Evolutionary conservation across 495 filamentous ascomycete species (phyloP).

Genomic region (Monascus purpureus): DNA sequence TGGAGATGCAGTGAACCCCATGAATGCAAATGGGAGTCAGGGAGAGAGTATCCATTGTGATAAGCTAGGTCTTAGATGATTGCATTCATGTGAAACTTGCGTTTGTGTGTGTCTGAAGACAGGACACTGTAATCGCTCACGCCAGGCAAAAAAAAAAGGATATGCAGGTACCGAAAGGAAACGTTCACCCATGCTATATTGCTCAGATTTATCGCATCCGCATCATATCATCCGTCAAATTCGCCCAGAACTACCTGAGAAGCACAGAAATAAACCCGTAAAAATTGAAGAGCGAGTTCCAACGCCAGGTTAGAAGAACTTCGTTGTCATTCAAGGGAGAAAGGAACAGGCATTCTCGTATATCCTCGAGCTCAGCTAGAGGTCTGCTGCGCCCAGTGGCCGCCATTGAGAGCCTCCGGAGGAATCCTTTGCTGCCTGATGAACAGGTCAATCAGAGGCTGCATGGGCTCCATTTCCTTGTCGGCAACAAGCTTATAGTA

Average conservation of each 20-base stretch:
- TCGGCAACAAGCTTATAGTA: conserved; percentile 70
- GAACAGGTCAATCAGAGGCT: conserved; percentile 81
- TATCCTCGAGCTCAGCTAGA: conserved; percentile 20
- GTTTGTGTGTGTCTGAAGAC: too few species aligned
- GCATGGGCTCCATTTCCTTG: conserved; percentile 85
- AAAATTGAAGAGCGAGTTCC: conserved; percentile 9
- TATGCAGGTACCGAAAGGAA: conserved; percentile 12
- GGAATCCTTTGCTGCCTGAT: conserved; percentile 73
- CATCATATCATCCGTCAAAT: conserved; percentile 15
- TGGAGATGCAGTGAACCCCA: too few species aligned
- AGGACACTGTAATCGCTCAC: too few species aligned
- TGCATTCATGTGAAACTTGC: too few species aligned
- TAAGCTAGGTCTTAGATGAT: too few species aligned
- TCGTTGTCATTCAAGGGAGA: conserved; percentile 14
- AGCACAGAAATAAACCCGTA: conserved; percentile 11
- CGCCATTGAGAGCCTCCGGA: conserved; percentile 41
- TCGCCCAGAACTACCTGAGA: conserved; percentile 8
- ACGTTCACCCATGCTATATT: conserved; percentile 32
- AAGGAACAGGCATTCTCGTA: conserved; percentile 5
- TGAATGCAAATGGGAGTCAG: too few species aligned
- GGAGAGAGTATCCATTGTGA: too few species aligned
- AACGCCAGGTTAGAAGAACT: conserved; percentile 30
- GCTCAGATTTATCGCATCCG: conserved; percentile 18
- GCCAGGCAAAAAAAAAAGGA: too few species aligned
- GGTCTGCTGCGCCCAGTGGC: conserved; percentile 31